Evolutionary conservation across 1,284 basidiomycete genomes (phyloP).

Genomic region (Rhodotorula sp.): DNA sequence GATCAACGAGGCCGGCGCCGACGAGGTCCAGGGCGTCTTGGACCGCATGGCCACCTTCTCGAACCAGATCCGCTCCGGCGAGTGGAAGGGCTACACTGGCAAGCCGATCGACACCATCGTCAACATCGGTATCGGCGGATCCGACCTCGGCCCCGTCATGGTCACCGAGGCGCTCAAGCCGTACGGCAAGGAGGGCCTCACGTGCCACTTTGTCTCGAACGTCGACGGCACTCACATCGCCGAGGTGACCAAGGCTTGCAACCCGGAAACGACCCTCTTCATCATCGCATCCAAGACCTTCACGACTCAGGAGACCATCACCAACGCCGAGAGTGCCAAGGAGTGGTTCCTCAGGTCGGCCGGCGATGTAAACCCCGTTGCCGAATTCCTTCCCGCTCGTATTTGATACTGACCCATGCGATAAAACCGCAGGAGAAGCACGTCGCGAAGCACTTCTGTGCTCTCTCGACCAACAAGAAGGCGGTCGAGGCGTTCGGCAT

Average conservation of each 20-base stretch:
- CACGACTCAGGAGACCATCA: conserved; percentile 99
- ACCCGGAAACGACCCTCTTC: conserved; percentile 93
- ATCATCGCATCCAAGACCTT: conserved; percentile 99
- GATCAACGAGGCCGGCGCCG: conserved; percentile 75
- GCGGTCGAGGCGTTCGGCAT: conserved; percentile 96
- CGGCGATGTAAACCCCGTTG: conserved; percentile 59
- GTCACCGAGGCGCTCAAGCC: conserved; percentile 94
- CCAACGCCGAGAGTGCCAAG: conserved; percentile 89
- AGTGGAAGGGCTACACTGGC: conserved; percentile 96
- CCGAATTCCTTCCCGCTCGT: too few relatives aligned
- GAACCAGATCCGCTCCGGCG: conserved; percentile 76
- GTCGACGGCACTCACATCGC: conserved; percentile 97
- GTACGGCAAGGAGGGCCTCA: conserved; percentile 85
- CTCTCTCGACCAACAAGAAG: conserved; percentile 91
- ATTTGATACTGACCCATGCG: neutral
- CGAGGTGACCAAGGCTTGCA: conserved; percentile 75
- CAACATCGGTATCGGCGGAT: conserved; percentile 98
- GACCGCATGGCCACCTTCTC: conserved; percentile 89
- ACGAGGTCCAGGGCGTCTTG: conserved; percentile 79
- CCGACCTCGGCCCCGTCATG: conserved; percentile 97
- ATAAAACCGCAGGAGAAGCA: conserved; percentile 61
- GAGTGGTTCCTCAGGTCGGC: conserved; percentile 89
- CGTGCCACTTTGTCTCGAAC: conserved; percentile 90
- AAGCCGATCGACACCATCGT: conserved; percentile 92
- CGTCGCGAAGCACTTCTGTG: conserved; percentile 98